A percentile compares a stretch with the other conserved stretches of the same genome.
These are phyloP conservation scores for Kazachstania sp. DNA, from an alignment of 1,139 yeast species.

Conservation along the genomic window DNA sequence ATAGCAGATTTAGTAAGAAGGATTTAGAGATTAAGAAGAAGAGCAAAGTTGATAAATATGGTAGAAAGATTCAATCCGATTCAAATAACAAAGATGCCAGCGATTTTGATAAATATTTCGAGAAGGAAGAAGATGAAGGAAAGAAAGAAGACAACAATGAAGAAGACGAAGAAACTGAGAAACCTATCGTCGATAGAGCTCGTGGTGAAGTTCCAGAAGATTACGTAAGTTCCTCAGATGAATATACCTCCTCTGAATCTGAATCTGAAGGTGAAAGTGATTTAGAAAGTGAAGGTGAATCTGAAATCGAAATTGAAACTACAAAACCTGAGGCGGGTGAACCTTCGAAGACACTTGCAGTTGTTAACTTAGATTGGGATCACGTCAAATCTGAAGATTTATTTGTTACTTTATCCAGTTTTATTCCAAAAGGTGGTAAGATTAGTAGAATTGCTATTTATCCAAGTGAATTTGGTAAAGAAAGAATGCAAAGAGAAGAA, in stretches of 20 bases:
- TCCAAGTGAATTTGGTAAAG: slow-evolving; percentile 92
- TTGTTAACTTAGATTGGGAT: slow-evolving; percentile 97
- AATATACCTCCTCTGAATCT: slow-evolving; percentile 36
- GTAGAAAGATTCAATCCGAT: slow-evolving; percentile 51
- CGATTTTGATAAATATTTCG: slow-evolving; percentile 59
- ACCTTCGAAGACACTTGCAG: slow-evolving; percentile 75
- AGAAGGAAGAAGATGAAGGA: slow-evolving; percentile 26
- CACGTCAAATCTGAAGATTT: slow-evolving; percentile 77
- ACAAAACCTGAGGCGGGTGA: slow-evolving; percentile 73
- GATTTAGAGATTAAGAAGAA: slow-evolving; percentile 53
- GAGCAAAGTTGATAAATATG: slow-evolving; percentile 76
- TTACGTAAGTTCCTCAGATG: slow-evolving; percentile 35
- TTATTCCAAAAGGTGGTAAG: slow-evolving; percentile 69
- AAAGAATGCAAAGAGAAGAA: slow-evolving; percentile 85
- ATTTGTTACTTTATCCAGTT: slow-evolving; percentile 82
- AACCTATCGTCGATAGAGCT: slow-evolving; percentile 48
- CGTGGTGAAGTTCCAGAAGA: slow-evolving; percentile 52
- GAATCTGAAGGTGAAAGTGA: slow-evolving; percentile 34
- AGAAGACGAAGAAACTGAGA: slow-evolving; percentile 16
- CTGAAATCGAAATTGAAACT: slow-evolving; percentile 49
- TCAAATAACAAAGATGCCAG: slow-evolving; percentile 31
- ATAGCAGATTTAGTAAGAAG: slow-evolving; percentile 70
- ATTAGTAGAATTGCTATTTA: slow-evolving; percentile 67
- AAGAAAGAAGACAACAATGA: slow-evolving; percentile 19
- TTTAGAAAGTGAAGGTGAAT: slow-evolving; percentile 36